Conservation (phyloP, 306 rosid genomes). For the Parietaria judaica region DNA sequence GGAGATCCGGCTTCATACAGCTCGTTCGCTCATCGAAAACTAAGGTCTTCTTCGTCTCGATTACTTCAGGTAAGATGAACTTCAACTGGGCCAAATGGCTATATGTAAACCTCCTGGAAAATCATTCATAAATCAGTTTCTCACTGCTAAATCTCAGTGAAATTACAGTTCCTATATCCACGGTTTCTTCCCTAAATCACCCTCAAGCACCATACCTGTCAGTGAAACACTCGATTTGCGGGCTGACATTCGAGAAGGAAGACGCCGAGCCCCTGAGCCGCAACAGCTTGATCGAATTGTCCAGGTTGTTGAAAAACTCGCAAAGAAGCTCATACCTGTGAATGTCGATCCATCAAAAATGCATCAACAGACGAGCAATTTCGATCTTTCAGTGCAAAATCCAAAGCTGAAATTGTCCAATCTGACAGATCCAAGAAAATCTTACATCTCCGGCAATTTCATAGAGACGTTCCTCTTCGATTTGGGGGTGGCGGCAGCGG, state of each 20-base stretch:
- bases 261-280: slow-evolving; percentile 29
- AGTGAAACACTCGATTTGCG: slow-evolving; percentile 42
- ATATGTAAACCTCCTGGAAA: slow-evolving; percentile 67
- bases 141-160: neutral
- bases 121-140: neutral
- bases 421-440: neutral
- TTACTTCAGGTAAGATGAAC: slow-evolving; percentile 59
- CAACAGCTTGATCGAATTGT: slow-evolving; percentile 42
- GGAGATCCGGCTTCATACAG: slow-evolving; percentile 73
- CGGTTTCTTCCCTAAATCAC: too few species aligned
- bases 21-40: slow-evolving; percentile 45
- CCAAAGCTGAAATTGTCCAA: neutral
- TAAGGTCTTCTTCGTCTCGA: slow-evolving; percentile 40
- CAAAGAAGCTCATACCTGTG: slow-evolving; percentile 49
- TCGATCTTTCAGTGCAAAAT: neutral
- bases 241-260: slow-evolving; percentile 37
- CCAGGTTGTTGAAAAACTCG: slow-evolving; percentile 49
- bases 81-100: slow-evolving; percentile 71
- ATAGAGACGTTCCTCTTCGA: slow-evolving; percentile 2
- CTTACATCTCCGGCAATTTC: slow-evolving; percentile 51
- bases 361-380: neutral
- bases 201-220: slow-evolving; percentile 39
- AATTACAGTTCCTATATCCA: too few species aligned
- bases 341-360: neutral
- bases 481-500: slow-evolving; percentile 8